Conservation (phyloP, 225 moss, liverwort and hornwort species). For the Straminergon stramineum region DNA sequence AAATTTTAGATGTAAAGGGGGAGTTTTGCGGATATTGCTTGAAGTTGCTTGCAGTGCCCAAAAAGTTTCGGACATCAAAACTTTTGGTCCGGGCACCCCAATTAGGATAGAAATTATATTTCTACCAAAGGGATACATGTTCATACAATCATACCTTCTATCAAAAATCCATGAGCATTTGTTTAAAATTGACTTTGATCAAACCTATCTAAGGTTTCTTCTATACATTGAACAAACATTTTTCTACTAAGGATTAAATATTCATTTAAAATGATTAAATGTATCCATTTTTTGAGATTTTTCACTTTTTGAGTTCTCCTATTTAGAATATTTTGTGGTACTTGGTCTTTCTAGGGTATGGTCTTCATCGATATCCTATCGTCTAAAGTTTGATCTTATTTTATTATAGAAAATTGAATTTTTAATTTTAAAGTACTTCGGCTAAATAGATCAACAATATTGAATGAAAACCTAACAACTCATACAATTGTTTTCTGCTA, state of each 20-base stretch:
- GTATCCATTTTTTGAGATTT: background rate
- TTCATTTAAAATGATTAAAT: too few relatives aligned
- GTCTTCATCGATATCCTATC: fast-evolving
- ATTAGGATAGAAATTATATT: background rate
- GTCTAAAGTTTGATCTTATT: too few relatives aligned
- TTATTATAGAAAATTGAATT: background rate
- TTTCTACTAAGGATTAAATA: fast-evolving
- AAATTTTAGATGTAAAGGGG: background rate
- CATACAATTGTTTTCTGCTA: background rate
- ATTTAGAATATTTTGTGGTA: background rate
- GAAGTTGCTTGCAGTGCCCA: fast-evolving
- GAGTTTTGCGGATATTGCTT: background rate
- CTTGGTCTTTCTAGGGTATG: background rate
- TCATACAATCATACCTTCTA: background rate
- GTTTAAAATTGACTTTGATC: fast-evolving
- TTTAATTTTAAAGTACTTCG: background rate
- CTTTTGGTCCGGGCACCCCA: fast-evolving
- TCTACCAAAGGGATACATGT: fast-evolving
- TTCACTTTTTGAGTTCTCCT: background rate
- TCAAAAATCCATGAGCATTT: background rate
- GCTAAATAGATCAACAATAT: fast-evolving
- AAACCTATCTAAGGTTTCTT: background rate
- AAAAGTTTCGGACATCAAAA: background rate
- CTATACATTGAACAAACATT: background rate
- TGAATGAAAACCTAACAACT: background rate